Evolutionary conservation across 805 yeast species (phyloP).

Genomic region (Komagataella ulmi): DNA sequence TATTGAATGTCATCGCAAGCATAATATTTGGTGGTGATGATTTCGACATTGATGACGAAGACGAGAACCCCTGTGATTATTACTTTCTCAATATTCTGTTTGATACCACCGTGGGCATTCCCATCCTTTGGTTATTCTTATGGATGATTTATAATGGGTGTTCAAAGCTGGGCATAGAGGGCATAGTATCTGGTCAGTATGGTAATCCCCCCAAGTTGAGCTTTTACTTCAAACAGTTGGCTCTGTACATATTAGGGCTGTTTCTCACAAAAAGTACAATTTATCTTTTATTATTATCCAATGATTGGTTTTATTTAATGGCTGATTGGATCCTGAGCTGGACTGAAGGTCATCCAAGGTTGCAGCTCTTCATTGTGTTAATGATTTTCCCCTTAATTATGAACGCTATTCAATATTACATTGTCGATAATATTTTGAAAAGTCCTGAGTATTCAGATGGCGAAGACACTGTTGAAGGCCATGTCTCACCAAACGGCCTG

Average conservation of each 20-base stretch:
- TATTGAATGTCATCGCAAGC: conserved; percentile 62
- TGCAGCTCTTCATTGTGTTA: conserved; percentile 82
- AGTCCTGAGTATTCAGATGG: conserved; percentile 23
- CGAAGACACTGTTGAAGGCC: conserved; percentile 8
- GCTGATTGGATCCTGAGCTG: conserved; percentile 73
- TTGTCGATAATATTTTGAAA: conserved; percentile 65
- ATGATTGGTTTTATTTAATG: conserved; percentile 55
- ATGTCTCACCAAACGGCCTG: neutral
- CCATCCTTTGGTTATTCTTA: conserved; percentile 52
- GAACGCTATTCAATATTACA: conserved; percentile 61
- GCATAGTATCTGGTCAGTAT: conserved; percentile 43
- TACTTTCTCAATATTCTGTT: conserved; percentile 78
- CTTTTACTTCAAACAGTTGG: conserved; percentile 60
- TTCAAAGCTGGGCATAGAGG: conserved; percentile 27
- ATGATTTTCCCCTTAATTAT: conserved; percentile 64
- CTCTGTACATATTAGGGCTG: conserved; percentile 51
- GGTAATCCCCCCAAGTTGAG: conserved; percentile 51
- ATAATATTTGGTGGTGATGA: conserved; percentile 30
- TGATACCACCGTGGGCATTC: conserved; percentile 92
- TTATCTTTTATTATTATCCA: conserved; percentile 40
- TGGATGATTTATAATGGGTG: conserved; percentile 35
- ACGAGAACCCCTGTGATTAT: conserved; percentile 78
- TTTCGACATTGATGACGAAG: conserved; percentile 14
- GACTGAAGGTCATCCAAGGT: conserved; percentile 67
- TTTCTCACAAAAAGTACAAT: conserved; percentile 44